phyloP scores from a whole-genome alignment of 2,329 filamentous ascomycete genomes.

The Teratosphaeria gauchensis region DNA sequence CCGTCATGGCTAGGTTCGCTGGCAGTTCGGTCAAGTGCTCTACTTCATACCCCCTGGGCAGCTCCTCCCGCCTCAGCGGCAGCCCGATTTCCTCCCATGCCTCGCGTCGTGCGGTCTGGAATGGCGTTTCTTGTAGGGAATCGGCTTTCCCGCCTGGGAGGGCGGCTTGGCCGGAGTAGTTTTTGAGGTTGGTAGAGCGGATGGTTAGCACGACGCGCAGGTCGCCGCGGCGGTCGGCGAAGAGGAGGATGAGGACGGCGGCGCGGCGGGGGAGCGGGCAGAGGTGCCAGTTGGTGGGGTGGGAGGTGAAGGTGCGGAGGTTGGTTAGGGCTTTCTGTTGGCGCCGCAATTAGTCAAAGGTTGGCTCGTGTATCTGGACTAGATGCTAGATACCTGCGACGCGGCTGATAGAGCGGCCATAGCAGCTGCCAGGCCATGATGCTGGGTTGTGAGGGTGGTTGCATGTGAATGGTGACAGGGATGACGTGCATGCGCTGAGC shows the following conservation, averaged over 20 bases:
- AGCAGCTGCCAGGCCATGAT: constrained; percentile 11
- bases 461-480: neutral
- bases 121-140: constrained; percentile 45
- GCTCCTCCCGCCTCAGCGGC: constrained; percentile 56
- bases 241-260: constrained; percentile 79
- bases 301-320: constrained; percentile 47
- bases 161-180: constrained; percentile 37
- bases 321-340: constrained; percentile 42
- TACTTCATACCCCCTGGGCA: constrained; percentile 70
- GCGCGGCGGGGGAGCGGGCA: constrained; percentile 59
- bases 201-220: constrained; percentile 58
- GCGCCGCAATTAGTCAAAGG: neutral
- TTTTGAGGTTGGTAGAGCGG: constrained; percentile 48
- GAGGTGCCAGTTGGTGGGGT: constrained; percentile 46
- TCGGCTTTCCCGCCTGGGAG: constrained; percentile 49
- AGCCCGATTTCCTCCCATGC: constrained; percentile 90
- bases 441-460: neutral
- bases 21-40: constrained; percentile 84
- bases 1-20: constrained; percentile 40
- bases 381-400: constrained; percentile 16
- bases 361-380: neutral
- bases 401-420: constrained; percentile 26
- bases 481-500: neutral
- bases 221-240: constrained; percentile 72
- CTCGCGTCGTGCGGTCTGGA: constrained; percentile 79